Conservation (phyloP, 1,139 yeast species). For the Geotrichum citri-aurantii region DNA sequence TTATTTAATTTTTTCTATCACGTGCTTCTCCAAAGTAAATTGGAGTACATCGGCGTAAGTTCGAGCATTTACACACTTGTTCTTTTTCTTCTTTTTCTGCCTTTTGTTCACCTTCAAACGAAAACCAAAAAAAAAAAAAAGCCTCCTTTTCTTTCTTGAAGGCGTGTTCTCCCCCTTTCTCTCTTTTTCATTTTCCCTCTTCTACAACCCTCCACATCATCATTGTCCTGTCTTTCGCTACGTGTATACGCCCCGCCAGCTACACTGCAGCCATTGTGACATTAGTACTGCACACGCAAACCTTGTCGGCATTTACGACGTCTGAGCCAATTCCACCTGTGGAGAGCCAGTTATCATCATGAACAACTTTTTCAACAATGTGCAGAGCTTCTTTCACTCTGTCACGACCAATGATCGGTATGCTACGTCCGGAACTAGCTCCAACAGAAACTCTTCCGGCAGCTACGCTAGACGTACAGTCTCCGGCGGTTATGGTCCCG, state of each 20-base stretch:
- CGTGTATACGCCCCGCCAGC: neutral
- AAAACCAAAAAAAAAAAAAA: too few species aligned
- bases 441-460: conserved; percentile 1
- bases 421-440: conserved; percentile 34
- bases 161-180: neutral
- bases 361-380: conserved; percentile 34
- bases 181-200: neutral
- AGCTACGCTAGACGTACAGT: conserved; percentile 15
- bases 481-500: conserved; percentile 20
- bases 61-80: neutral
- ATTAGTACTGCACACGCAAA: neutral
- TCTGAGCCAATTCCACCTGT: neutral
- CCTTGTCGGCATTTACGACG: neutral
- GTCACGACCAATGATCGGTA: conserved; percentile 61
- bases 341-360: conserved; percentile 18
- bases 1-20: neutral
- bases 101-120: neutral
- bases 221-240: neutral
- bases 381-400: conserved; percentile 51
- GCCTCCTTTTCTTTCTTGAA: neutral
- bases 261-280: neutral
- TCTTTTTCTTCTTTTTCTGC: neutral
- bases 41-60: neutral
- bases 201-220: neutral
- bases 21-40: neutral